Evolutionary conservation across 2,329 filamentous ascomycete genomes (phyloP).

Genomic region (Monilinia laxa): DNA sequence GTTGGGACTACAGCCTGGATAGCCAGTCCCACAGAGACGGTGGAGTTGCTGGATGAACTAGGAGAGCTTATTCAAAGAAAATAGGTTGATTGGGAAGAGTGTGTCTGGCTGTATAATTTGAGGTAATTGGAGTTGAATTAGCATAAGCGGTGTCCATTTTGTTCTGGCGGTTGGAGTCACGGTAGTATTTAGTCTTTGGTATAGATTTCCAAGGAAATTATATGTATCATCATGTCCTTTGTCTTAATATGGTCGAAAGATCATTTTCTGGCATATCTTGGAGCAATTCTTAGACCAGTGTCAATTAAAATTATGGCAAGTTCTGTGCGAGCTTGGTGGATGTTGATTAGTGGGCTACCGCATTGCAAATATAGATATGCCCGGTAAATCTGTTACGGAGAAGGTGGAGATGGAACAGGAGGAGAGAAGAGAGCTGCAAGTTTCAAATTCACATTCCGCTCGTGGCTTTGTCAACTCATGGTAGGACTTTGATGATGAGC

Average conservation of each 20-base stretch:
- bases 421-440: no score
- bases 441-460: no score
- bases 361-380: no score
- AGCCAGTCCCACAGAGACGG: constrained; percentile 86
- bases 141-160: background rate
- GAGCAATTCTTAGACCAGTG: no score
- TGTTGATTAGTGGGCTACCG: background rate
- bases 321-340: no score
- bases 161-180: background rate
- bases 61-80: constrained; percentile 46
- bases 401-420: no score
- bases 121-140: background rate
- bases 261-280: background rate
- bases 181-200: background rate
- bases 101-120: background rate
- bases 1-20: constrained; percentile 98
- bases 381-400: no score
- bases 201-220: background rate
- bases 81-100: background rate
- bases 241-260: background rate
- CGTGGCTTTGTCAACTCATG: no score
- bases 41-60: constrained; percentile 84
- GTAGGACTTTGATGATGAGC: no score
- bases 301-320: background rate
- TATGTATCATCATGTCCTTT: background rate